A percentile compares a stretch with the other conserved stretches of the same genome.
These are phyloP conservation scores for Xylaria sp. DNA, from an alignment of 2,329 filamentous ascomycete species.

Conservation along the genomic window DNA sequence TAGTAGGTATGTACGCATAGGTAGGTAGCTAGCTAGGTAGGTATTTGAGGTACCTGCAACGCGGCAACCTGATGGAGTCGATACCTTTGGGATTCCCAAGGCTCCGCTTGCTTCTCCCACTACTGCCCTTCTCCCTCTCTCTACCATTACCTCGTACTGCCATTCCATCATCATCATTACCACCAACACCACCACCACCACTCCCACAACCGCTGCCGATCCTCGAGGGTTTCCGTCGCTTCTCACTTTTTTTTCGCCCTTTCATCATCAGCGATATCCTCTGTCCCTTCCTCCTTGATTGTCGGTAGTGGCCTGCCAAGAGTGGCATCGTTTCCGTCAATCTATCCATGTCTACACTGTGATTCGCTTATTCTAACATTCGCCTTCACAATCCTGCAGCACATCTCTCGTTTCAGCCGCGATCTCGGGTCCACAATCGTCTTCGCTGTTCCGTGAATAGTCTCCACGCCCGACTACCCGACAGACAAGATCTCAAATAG, in stretches of 20 bases:
- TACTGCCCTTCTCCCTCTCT: slow-evolving; percentile 25
- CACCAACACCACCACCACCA: slow-evolving; percentile 19
- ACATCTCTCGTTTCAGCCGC: slow-evolving; percentile 16
- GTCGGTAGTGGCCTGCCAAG: neutral
- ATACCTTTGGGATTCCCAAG: slow-evolving; percentile 22
- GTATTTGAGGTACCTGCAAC: slow-evolving; percentile 26
- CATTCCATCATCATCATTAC: slow-evolving; percentile 13
- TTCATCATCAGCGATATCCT: neutral
- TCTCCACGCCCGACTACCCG: neutral
- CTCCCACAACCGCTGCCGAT: neutral
- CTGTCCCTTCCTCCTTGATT: neutral
- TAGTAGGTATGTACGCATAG: no score
- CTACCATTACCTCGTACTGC: slow-evolving; percentile 1
- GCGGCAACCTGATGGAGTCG: no score
- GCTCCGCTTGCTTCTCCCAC: slow-evolving; percentile 27
- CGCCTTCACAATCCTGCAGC: slow-evolving; percentile 19
- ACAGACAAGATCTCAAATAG: neutral
- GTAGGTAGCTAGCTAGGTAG: neutral
- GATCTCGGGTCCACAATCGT: slow-evolving; percentile 6
- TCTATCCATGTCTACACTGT: slow-evolving; percentile 3
- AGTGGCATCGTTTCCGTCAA: neutral
- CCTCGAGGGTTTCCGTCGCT: slow-evolving; percentile 1
- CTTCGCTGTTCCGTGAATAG: slow-evolving; percentile 7
- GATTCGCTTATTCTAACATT: slow-evolving; percentile 26
- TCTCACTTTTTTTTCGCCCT: slow-evolving; percentile 11